Percentiles rank a stretch among this genome's conserved stretches.
These are phyloP conservation scores for Opeltia flavorubescens DNA, from an alignment of 495 filamentous ascomycete species.

Conservation along the genomic window DNA sequence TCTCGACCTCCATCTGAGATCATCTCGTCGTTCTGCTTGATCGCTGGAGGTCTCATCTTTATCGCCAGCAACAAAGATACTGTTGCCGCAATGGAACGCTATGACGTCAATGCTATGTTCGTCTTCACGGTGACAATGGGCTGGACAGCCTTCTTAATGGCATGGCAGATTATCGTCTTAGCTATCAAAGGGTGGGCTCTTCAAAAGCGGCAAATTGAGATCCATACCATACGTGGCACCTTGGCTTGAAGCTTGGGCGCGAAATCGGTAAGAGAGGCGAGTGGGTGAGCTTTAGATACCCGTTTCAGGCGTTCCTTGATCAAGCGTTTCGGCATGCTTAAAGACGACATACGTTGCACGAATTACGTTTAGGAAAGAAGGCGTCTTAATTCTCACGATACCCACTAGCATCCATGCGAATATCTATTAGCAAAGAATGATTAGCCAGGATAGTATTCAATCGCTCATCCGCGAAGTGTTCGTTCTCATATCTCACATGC, in stretches of 20 bases:
- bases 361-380: neutral
- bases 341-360: too few relatives aligned
- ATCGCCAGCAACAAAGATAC: slow-evolving; percentile 77
- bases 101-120: slow-evolving; percentile 73
- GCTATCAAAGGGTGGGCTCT: slow-evolving; percentile 86
- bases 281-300: too few relatives aligned
- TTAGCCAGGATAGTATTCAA: too few relatives aligned
- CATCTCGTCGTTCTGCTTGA: slow-evolving; percentile 71
- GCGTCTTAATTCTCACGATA: neutral
- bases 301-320: too few relatives aligned
- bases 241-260: neutral
- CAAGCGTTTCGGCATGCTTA: too few relatives aligned
- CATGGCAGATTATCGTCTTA: slow-evolving; percentile 61
- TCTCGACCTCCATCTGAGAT: slow-evolving; percentile 86
- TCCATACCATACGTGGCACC: neutral
- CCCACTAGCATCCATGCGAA: too few relatives aligned
- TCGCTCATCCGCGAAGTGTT: too few relatives aligned
- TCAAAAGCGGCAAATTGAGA: neutral
- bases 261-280: too few relatives aligned
- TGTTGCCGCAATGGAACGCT: slow-evolving; percentile 59
- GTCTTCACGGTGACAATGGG: slow-evolving; percentile 85
- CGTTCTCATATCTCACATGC: neutral
- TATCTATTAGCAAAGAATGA: neutral
- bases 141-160: slow-evolving; percentile 70
- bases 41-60: slow-evolving; percentile 78